phyloP scores from a whole-genome alignment of 2,329 filamentous ascomycete genomes.

The Mariannaea elegans region DNA sequence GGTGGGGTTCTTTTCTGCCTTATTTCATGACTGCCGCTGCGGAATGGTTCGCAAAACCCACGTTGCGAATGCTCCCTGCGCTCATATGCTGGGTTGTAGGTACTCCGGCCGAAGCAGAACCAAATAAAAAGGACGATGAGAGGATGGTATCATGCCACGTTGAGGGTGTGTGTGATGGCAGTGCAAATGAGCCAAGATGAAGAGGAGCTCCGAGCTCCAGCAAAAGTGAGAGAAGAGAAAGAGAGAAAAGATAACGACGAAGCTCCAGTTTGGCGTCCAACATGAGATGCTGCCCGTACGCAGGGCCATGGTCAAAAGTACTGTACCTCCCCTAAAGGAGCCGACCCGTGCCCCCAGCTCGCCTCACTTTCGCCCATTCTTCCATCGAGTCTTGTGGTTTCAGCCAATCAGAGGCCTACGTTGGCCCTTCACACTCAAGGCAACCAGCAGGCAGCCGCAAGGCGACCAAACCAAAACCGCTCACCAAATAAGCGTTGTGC shows the following conservation, averaged over 20 bases:
- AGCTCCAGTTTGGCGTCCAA: background rate
- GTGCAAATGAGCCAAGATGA: background rate
- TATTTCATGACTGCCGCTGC: background rate
- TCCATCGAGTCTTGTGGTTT: background rate
- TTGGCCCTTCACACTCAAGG: constrained; percentile 11
- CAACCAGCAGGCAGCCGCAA: constrained; percentile 23
- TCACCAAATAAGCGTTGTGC: constrained; percentile 1
- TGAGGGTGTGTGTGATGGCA: background rate
- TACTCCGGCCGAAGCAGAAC: background rate
- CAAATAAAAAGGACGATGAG: background rate
- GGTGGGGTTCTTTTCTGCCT: constrained; percentile 19
- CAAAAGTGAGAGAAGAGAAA: background rate
- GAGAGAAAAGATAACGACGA: background rate
- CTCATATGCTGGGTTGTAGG: background rate
- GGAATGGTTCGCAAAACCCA: constrained; percentile 12
- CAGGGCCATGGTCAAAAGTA: background rate
- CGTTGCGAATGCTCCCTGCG: background rate
- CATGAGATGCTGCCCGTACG: background rate
- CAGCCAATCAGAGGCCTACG: constrained; percentile 15
- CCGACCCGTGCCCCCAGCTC: constrained; percentile 4
- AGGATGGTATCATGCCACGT: constrained; percentile 15
- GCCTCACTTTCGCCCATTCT: constrained; percentile 20
- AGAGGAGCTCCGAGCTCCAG: background rate
- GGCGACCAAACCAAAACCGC: constrained; percentile 20
- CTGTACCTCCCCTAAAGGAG: background rate